Base-by-base conservation (phyloP, 306 rosid species). In the Ceratonia siliqua region DNA sequence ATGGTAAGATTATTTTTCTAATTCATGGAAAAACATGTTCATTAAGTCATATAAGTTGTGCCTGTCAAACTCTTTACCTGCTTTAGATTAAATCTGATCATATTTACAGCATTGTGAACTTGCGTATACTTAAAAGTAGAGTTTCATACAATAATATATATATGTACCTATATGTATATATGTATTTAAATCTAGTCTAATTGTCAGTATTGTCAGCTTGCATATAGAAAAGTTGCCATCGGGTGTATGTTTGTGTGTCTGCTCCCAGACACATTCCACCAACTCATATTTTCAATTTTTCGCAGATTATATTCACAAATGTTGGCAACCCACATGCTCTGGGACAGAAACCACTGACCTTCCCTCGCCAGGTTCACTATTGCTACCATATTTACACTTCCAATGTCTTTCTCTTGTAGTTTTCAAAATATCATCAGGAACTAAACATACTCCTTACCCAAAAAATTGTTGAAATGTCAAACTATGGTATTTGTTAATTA, bases 251-350 rank as follows among this genome's bases (percentile, higher is more conserved):
- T n/a, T n/a, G n/a, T n/a, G n/a, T n/a, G n/a, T n/a, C n/a, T n/a
- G n/a, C n/a, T n/a, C n/a, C n/a, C 45, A 28, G 43, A 35, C 41
- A 38, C 41, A 7, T 21, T 66, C 70, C 57, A 75, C 13, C 59
- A 72, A 73, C 79, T 73, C 45, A 62, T 57, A 2, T 48, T 74
- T 73, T 79, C 39, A 28, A 59, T 17, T 70, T 33, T 75, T 36
- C 55, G 50, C 91, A 94, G 99, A 92, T 94, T 80, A 89, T 94
- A 81, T 94, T 94, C 85, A 92, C 97, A 42, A 94, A 94, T 83
- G 97, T 92, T 64, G 99, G 97, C 76, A 94, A 94, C 62, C 99
- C 99, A 70, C 99, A 92, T 78, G 99, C 99, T 68, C 83, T 94
- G 61, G 99, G 99, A 78, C 99, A 92, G 91, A 94, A 72, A 90